These are phyloP conservation scores for Calvatia gigantea DNA, from an alignment of 768 basidiomycete species.

Conservation along the genomic window DNA sequence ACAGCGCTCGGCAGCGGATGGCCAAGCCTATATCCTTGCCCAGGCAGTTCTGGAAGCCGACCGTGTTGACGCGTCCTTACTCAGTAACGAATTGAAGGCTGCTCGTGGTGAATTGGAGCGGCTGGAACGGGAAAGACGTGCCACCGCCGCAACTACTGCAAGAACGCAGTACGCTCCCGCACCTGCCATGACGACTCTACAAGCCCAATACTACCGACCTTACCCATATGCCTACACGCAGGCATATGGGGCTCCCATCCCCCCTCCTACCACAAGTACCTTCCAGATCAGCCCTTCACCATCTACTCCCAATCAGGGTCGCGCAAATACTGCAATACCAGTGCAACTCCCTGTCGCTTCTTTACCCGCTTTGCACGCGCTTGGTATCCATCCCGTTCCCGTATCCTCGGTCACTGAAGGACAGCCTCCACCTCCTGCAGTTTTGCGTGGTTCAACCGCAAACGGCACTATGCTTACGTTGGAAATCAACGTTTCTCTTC, in stretches of 20 bases:
- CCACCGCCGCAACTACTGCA: slow-evolving; percentile 38
- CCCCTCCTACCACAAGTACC: slow-evolving; percentile 31
- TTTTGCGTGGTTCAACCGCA: slow-evolving; percentile 66
- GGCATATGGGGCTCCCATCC: slow-evolving; percentile 42
- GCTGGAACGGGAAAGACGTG: slow-evolving; percentile 66
- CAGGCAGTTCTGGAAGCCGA: slow-evolving; percentile 66
- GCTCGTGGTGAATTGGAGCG: slow-evolving; percentile 65
- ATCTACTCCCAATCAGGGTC: slow-evolving; percentile 28
- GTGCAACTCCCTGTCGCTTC: slow-evolving; percentile 71
- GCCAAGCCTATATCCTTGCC: slow-evolving; percentile 61
- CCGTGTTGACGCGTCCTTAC: slow-evolving; percentile 52
- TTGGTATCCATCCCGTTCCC: slow-evolving; percentile 74
- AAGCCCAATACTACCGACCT: slow-evolving; percentile 57
- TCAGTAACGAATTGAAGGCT: slow-evolving; percentile 58
- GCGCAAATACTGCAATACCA: slow-evolving; percentile 43
- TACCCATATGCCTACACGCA: slow-evolving; percentile 68
- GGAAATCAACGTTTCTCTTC: slow-evolving; percentile 73
- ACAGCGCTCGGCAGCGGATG: slow-evolving; percentile 59
- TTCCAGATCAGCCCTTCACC: slow-evolving; percentile 23
- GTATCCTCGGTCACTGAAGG: slow-evolving; percentile 49
- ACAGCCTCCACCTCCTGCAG: slow-evolving; percentile 70
- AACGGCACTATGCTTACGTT: slow-evolving; percentile 71
- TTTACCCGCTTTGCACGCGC: slow-evolving; percentile 58
- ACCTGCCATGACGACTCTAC: slow-evolving; percentile 28
- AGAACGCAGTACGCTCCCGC: slow-evolving; percentile 35